These are phyloP conservation scores for Paulownia fortunei DNA, from an alignment of 257 asterid genomes.

Conservation along the genomic window DNA sequence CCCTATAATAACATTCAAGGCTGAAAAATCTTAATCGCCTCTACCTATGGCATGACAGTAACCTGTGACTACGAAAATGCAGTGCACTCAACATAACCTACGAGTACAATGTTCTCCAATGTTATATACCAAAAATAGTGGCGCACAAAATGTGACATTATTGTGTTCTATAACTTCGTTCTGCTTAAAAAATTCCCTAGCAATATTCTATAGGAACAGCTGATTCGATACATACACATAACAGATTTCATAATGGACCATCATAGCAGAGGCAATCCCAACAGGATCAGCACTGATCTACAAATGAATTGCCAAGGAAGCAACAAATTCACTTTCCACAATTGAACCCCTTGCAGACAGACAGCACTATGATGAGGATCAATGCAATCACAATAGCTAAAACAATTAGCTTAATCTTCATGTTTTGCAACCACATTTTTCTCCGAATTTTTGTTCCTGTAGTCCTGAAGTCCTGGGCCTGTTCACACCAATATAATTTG, in stretches of 20 bases:
- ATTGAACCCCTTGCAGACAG: slow-evolving; percentile 73
- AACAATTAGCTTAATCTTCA: slow-evolving; percentile 85
- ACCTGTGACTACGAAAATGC: too few relatives aligned
- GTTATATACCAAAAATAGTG: not conserved
- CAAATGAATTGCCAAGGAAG: slow-evolving; percentile 13
- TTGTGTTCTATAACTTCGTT: slow-evolving; percentile 14
- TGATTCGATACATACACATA: slow-evolving; percentile 40
- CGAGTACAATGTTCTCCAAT: not conserved
- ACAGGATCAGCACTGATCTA: slow-evolving; percentile 33
- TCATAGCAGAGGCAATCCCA: not conserved
- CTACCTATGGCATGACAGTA: too few relatives aligned
- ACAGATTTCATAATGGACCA: slow-evolving; percentile 28
- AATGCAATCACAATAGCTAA: slow-evolving; percentile 70
- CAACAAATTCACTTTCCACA: slow-evolving; percentile 51
- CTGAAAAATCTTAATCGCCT: too few relatives aligned
- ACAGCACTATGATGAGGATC: slow-evolving; percentile 81
- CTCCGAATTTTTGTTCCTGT: slow-evolving; percentile 75
- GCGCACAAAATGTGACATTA: too few relatives aligned
- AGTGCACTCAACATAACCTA: too few relatives aligned
- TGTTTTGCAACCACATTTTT: slow-evolving; percentile 92
- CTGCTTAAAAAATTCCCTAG: slow-evolving; percentile 25
- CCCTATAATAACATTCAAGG: too few relatives aligned
- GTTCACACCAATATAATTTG: slow-evolving; percentile 12
- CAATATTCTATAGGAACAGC: slow-evolving; percentile 31
- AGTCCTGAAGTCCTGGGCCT: slow-evolving; percentile 87